phyloP scores from a whole-genome alignment of 208 protist genomes.

The Wallacemonas sp. region DNA sequence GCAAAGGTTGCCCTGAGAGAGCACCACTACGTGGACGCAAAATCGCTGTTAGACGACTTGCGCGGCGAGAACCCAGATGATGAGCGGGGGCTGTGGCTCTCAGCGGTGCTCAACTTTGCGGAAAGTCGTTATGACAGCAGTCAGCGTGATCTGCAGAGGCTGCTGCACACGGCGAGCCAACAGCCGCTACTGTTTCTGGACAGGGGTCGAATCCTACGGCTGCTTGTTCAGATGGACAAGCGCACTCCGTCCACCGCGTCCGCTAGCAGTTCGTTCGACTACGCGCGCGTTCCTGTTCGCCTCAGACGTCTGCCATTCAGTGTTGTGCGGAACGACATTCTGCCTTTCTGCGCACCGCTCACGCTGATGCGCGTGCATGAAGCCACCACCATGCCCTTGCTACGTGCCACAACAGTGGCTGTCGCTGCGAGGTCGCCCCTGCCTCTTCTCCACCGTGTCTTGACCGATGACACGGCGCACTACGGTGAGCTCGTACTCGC shows the following conservation, averaged over 20 bases:
- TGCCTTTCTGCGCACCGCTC: constrained; percentile 32
- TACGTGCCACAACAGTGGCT: constrained; percentile 24
- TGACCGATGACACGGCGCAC: constrained; percentile 1
- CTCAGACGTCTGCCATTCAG: constrained; percentile 36
- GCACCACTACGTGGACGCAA: constrained; percentile 13
- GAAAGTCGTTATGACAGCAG: not conserved
- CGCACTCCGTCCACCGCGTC: not conserved
- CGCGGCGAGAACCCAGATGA: constrained; percentile 2
- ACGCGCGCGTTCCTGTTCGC: not conserved
- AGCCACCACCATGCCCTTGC: constrained; percentile 30
- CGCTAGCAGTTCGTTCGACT: not conserved
- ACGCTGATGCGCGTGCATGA: constrained; percentile 26
- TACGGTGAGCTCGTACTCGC: not conserved
- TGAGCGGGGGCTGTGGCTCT: constrained; percentile 16
- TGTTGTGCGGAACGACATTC: constrained; percentile 22
- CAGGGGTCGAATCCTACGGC: constrained; percentile 3
- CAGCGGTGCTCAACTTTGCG: constrained; percentile 17
- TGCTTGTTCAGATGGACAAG: not conserved
- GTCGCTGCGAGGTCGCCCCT: constrained; percentile 16
- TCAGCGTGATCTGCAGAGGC: not conserved
- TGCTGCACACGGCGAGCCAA: not conserved
- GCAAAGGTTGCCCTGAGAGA: constrained; percentile 18
- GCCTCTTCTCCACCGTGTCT: constrained; percentile 6
- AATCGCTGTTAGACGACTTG: constrained; percentile 9
- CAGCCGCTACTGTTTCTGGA: constrained; percentile 1